Percentiles rank a stretch among this genome's conserved stretches.
phyloP scores from a whole-genome alignment of 2,329 filamentous ascomycete species.

The Nothopassalora personata region DNA sequence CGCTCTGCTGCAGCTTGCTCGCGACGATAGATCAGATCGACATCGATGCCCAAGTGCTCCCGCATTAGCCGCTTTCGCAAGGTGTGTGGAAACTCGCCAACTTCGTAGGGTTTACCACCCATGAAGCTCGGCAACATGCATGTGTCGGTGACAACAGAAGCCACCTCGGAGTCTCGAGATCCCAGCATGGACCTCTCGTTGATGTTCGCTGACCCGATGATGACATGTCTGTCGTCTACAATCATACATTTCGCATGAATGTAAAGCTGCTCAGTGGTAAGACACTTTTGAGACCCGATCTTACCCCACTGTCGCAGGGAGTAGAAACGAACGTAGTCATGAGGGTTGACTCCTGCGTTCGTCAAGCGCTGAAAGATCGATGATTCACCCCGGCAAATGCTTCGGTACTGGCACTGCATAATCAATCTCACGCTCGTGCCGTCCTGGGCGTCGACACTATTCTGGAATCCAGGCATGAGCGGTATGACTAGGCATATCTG shows the following conservation, averaged over 20 bases:
- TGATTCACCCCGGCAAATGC: constrained; percentile 85
- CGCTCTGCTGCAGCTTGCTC: constrained; percentile 30
- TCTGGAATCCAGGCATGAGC: constrained; percentile 97
- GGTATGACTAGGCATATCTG: constrained; percentile 85
- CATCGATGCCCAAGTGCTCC: constrained; percentile 92
- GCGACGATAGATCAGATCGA: constrained; percentile 64
- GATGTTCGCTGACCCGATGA: constrained; percentile 97
- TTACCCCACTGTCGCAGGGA: constrained; percentile 87
- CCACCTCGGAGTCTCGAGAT: constrained; percentile 84
- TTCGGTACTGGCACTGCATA: constrained; percentile 94
- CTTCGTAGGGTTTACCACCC: constrained; percentile 81
- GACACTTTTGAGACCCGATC: constrained; percentile 72
- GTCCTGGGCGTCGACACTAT: constrained; percentile 88
- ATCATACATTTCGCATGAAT: constrained; percentile 97
- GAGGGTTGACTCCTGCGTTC: constrained; percentile 76
- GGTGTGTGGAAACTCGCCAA: constrained; percentile 87
- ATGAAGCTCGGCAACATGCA: constrained; percentile 90
- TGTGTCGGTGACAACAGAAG: constrained; percentile 83
- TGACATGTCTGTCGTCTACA: constrained; percentile 84
- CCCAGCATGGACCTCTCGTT: constrained; percentile 96
- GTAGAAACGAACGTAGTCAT: constrained; percentile 94
- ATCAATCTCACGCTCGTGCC: constrained; percentile 92
- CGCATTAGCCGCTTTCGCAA: constrained; percentile 91
- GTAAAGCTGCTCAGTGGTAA: constrained; percentile 94
- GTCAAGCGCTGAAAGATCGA: constrained; percentile 87